A percentile compares a stretch with the other conserved stretches of the same genome.
These are phyloP conservation scores for Penicillium verrucosum DNA, from an alignment of 2,329 filamentous ascomycete species.

Conservation along the genomic window DNA sequence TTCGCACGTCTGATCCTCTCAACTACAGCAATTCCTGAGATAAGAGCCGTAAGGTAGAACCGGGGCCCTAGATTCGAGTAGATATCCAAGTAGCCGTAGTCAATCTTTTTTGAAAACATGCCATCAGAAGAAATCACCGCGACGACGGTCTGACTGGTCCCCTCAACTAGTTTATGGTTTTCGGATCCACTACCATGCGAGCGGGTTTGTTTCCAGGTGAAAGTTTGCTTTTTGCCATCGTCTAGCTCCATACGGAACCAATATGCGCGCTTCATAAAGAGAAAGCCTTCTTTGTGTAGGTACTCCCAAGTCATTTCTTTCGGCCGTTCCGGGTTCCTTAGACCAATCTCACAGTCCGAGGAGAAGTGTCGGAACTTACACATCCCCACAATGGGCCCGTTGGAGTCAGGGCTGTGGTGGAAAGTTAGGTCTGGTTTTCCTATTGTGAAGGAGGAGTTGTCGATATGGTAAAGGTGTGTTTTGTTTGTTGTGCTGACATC, in stretches of 20 bases:
- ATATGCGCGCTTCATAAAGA: constrained; percentile 23
- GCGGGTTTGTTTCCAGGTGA: constrained; percentile 35
- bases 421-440: constrained; percentile 36
- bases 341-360: constrained; percentile 30
- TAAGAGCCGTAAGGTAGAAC: constrained; percentile 32
- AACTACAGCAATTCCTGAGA: constrained; percentile 25
- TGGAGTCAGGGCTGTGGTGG: constrained; percentile 27
- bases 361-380: constrained; percentile 37
- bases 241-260: constrained; percentile 27
- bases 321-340: constrained; percentile 28
- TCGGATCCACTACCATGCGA: constrained; percentile 24
- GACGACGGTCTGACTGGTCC: constrained; percentile 26
- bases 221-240: constrained; percentile 17
- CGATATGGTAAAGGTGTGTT: constrained; percentile 24
- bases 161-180: constrained; percentile 37
- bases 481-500: constrained; percentile 21
- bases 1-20: constrained; percentile 23
- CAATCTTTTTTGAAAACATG: constrained; percentile 29
- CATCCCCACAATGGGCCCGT: constrained; percentile 27
- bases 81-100: constrained; percentile 34
- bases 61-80: constrained; percentile 24
- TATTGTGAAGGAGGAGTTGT: constrained; percentile 28
- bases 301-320: constrained; percentile 31
- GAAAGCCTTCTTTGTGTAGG: constrained; percentile 25
- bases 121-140: constrained; percentile 31